A percentile compares a stretch with the other conserved stretches of the same genome.
Conservation (phyloP, 2,329 filamentous ascomycete genomes). For the Sporothrix humicola region DNA sequence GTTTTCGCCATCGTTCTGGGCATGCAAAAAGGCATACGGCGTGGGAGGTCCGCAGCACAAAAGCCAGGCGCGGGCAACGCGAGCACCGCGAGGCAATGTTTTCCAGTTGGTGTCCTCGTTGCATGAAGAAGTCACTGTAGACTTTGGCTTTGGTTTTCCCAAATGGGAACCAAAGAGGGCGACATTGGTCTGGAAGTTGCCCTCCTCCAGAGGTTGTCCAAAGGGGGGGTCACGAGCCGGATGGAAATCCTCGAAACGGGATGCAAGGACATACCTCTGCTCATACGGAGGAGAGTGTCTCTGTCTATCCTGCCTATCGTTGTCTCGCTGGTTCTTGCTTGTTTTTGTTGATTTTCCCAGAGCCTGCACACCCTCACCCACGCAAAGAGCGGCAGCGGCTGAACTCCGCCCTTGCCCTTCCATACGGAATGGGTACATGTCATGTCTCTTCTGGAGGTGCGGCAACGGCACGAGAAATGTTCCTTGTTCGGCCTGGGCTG, state of each 20-base stretch:
- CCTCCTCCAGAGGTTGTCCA: neutral
- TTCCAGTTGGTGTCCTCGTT: neutral
- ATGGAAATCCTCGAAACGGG: neutral
- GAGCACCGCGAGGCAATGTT: neutral
- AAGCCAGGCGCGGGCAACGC: neutral
- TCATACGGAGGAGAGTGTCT: too few species aligned
- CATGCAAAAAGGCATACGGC: neutral
- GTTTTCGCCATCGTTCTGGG: constrained; percentile 31
- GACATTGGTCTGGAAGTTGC: constrained; percentile 4
- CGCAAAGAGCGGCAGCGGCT: neutral
- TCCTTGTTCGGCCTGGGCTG: constrained; percentile 21
- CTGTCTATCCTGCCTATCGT: neutral
- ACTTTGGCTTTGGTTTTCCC: neutral
- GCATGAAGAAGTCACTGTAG: neutral
- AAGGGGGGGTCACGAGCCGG: constrained; percentile 11
- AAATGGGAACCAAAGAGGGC: neutral
- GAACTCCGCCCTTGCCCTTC: neutral
- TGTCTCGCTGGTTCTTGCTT: neutral
- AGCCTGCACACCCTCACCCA: constrained; percentile 5
- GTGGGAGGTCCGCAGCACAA: neutral
- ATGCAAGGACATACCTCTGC: neutral
- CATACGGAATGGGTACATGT: neutral
- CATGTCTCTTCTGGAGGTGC: constrained; percentile 16
- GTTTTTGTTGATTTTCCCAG: neutral
- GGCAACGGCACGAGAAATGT: constrained; percentile 23